Evolutionary conservation across 352 stramenopile species (phyloP).

Genomic region (Globisporangium recalcitrans): DNA sequence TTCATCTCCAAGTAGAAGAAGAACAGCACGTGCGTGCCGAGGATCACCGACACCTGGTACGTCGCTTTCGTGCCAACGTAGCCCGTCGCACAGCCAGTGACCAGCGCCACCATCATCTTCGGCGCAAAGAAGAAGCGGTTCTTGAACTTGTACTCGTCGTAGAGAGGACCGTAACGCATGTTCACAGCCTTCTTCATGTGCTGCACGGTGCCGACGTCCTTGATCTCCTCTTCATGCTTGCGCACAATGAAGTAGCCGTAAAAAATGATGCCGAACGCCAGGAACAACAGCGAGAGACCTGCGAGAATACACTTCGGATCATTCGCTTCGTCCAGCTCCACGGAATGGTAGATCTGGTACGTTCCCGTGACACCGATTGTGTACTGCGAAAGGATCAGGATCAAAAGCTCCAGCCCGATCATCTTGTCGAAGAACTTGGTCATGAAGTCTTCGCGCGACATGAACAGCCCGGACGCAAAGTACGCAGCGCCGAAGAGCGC

Average conservation of each 20-base stretch:
- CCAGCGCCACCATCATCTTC: conserved; percentile 70
- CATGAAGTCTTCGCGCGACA: conserved; percentile 66
- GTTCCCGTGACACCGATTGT: conserved; percentile 78
- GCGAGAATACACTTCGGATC: conserved; percentile 68
- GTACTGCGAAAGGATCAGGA: conserved; percentile 81
- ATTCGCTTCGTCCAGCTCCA: conserved; percentile 40
- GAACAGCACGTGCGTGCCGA: conserved; percentile 54
- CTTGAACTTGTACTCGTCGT: conserved; percentile 88
- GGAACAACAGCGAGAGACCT: conserved; percentile 47
- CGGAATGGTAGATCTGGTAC: conserved; percentile 83
- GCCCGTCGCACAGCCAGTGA: conserved; percentile 53
- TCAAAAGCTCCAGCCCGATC: conserved; percentile 68
- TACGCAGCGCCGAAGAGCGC: conserved; percentile 62
- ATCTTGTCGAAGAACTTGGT: conserved; percentile 83
- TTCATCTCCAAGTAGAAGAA: conserved; percentile 73
- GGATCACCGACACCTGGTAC: conserved; percentile 48
- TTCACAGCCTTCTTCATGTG: conserved; percentile 82
- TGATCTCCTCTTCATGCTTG: conserved; percentile 68
- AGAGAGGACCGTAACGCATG: conserved; percentile 75
- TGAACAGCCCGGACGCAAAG: conserved; percentile 46
- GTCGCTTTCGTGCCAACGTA: conserved; percentile 47
- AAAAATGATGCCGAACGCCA: conserved; percentile 71
- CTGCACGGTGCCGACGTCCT: conserved; percentile 65
- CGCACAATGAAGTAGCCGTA: conserved; percentile 73
- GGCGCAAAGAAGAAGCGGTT: conserved; percentile 82